These are phyloP conservation scores for Panicum virgatum DNA, from an alignment of 202 grass and related monocot species.

Conservation along the genomic window DNA sequence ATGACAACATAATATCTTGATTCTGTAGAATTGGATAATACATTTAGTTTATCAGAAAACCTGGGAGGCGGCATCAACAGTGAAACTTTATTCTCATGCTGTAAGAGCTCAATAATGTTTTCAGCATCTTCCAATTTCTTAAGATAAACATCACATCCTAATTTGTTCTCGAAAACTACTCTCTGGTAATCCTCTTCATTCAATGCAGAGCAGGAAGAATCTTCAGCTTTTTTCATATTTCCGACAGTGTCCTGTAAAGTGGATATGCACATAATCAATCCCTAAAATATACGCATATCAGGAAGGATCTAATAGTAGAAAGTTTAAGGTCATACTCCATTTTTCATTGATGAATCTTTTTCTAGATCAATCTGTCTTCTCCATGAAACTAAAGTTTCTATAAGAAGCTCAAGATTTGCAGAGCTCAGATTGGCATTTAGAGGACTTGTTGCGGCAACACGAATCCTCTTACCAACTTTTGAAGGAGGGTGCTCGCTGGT, in stretches of 20 bases:
- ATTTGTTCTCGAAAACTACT: conserved; percentile 87
- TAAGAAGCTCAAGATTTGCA: conserved; percentile 85
- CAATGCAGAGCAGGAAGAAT: conserved; percentile 74
- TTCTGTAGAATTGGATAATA: conserved; percentile 71
- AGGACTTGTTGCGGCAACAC: conserved; percentile 81
- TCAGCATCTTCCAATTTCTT: conserved; percentile 66
- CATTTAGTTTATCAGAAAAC: conserved; percentile 87
- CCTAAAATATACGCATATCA: conserved; percentile 23
- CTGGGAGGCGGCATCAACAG: conserved; percentile 85
- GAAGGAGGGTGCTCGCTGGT: conserved; percentile 70
- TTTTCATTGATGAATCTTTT: conserved; percentile 66
- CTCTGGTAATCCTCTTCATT: conserved; percentile 93
- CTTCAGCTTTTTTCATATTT: conserved; percentile 42
- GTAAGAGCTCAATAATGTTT: conserved; percentile 61
- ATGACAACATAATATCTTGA: conserved; percentile 92
- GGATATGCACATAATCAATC: conserved; percentile 22
- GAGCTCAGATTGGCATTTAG: conserved; percentile 83
- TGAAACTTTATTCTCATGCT: conserved; percentile 66
- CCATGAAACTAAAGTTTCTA: conserved; percentile 94
- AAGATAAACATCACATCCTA: conserved; percentile 94
- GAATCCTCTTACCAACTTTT: conserved; percentile 81
- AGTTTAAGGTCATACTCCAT: conserved; percentile 53
- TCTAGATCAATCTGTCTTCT: conserved; percentile 83
- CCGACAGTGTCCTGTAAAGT: conserved; percentile 61
- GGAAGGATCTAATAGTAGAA: conserved; percentile 9